Evolutionary conservation across 2,329 filamentous ascomycete species (phyloP).

Genomic region (Calonectria ilicicola): DNA sequence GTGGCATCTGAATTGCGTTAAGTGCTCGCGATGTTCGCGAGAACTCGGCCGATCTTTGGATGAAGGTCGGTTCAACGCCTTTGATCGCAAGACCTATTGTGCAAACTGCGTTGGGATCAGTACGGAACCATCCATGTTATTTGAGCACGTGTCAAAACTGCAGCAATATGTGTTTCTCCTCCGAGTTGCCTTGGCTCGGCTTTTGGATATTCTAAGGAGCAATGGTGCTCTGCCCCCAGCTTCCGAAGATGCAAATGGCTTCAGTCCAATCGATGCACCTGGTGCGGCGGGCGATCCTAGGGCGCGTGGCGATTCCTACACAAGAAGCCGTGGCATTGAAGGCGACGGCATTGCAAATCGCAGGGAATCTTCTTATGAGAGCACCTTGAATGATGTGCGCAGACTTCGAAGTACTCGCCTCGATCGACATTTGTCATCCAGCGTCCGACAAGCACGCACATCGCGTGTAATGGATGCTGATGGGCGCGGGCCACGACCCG

Average conservation of each 20-base stretch:
- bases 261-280: conserved; percentile 48
- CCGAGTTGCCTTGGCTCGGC: conserved; percentile 87
- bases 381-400: conserved; percentile 94
- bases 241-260: conserved; percentile 70
- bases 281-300: conserved; percentile 71
- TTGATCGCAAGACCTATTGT: conserved; percentile 79
- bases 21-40: conserved; percentile 73
- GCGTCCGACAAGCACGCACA: conserved; percentile 88
- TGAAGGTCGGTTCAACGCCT: conserved; percentile 78
- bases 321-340: conserved; percentile 76
- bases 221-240: conserved; percentile 84
- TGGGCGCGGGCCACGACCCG: conserved; percentile 75
- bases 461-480: conserved; percentile 86
- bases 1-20: conserved; percentile 87
- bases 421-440: conserved; percentile 94
- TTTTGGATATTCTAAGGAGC: conserved; percentile 87
- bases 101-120: conserved; percentile 70
- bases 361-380: conserved; percentile 87
- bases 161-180: conserved; percentile 96
- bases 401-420: conserved; percentile 91
- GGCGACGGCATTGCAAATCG: conserved; percentile 65
- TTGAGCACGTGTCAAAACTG: conserved; percentile 84
- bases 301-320: conserved; percentile 74
- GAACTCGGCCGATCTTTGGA: conserved; percentile 77
- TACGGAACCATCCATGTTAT: conserved; percentile 64